Evolutionary conservation across 306 rosid genomes (phyloP), one percentile per base, ranked within the genome.

Genomic region (Oxytropis ochrocephala): DNA sequence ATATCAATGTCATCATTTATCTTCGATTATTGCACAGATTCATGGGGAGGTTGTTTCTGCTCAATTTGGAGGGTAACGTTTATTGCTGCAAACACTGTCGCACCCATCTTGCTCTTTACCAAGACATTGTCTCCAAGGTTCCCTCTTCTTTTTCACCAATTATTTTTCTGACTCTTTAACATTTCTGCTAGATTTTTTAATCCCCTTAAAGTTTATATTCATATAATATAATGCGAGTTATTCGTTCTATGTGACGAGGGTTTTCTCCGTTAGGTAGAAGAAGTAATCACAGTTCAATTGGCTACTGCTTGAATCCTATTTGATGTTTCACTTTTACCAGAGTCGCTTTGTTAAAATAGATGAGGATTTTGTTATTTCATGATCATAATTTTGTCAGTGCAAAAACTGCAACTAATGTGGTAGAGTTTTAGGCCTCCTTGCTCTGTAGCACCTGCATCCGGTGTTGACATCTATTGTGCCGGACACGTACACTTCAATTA

Each of bases 21-120:
- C 46, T 58, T 42, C 27, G 11, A 29, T 39, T 61, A 8, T 32
- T 63, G 57, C 38, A 11, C 70, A 68, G 70, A 75, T 66, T 51
- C 59, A 89, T 90, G 96, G 96, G 96, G 30, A 87, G 94, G 67
- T 77, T 90, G 80, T 90, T 85, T 81, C 82, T 85, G 84, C 80
- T 83, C 81, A 84, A 75, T 74, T 79, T 87, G 27, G 96, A 90
- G 44, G 96, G 96, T 74, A 83, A 24, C 88, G 80, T 90, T 86
- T 90, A 90, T 50, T 80, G 89, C 85, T 90, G 96, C 88, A 85
- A 74, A 76, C 90, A 83, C 79, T 90, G 96, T 81, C 85, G 82
- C 50, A 87, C 94, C 77, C 94, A 87, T 79, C 87, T 90, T 51
- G 96, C 91, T 16, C 84, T 87, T 32, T 83, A 42, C 44, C 81